Base-by-base conservation (phyloP, 805 yeast species). In the Pichia eremophila region DNA sequence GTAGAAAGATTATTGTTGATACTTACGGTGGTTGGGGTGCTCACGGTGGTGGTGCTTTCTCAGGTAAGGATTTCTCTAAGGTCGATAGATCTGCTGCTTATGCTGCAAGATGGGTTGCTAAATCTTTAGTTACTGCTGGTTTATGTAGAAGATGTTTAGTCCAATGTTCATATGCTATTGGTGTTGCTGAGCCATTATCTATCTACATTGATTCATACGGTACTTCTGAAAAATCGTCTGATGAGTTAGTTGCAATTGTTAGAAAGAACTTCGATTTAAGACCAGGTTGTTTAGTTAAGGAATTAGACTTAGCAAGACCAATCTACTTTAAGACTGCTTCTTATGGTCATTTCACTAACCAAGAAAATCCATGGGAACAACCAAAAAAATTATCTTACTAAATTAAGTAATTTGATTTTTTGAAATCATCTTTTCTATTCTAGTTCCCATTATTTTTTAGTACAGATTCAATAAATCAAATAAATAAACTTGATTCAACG, bases 1-100 rank as follows among this genome's bases (percentile, higher is more conserved):
- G 99, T 72, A 88, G 99, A 78, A 93, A 93, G 79, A 93, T 93
- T 72, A 93, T 93, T 65, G 99, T 93, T 68, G 99, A 93, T 74
- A 95, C 99, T 57, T 93, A 93, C 77, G 99, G 99, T 78, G 99
- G 99, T 66, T 95, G 99, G 95, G 97, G 99, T 74, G 98, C 99
- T 66, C 99, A 93, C 79, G 99, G 99, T 75, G 99, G 99, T 79
- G 99, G 99, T 79, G 99, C 99, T 57, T 93, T 93, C 89, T 85
- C 96, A 56, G 99, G 99, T 73, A 93, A 93, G 80, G 99, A 93
- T 74, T 93, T 87, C 86, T 88, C 97, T 70, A 93, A 93, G 81
- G 99, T 93, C 66, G 99, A 93, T 74, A 87, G 99, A 78, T 91
- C 98, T 57, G 99, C 99, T 68, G 99, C 99, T 59, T 93, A 93